Evolutionary conservation across 2,329 filamentous ascomycete genomes (phyloP).

Genomic region (Trichoderma afroharzianum): DNA sequence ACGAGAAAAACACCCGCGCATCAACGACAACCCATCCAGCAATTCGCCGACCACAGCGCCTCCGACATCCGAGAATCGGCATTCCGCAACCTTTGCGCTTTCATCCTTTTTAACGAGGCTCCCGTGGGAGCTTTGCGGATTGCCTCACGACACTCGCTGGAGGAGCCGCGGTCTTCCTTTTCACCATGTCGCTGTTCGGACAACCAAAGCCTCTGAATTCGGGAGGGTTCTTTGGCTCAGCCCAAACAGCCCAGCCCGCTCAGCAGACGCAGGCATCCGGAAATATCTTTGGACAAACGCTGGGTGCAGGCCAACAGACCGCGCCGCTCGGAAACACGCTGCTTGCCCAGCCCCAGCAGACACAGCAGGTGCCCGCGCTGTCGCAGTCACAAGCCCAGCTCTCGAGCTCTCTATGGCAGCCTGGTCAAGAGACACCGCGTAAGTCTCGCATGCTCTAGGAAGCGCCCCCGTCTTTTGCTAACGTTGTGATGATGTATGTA

Average conservation of each 20-base stretch:
- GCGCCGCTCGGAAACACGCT: conserved; percentile 29
- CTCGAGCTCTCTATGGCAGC: conserved; percentile 51
- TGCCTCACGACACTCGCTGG: conserved; percentile 10
- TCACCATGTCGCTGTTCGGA: conserved; percentile 39
- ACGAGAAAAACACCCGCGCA: conserved; percentile 1
- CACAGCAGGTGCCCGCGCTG: conserved; percentile 41
- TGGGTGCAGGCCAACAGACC: conserved; percentile 37
- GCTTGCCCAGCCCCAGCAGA: conserved; percentile 37
- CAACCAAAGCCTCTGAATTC: conserved; percentile 35
- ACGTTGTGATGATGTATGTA: conserved; percentile 19
- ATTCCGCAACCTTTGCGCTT: neutral
- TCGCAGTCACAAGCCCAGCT: conserved; percentile 46
- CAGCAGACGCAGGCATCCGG: conserved; percentile 25
- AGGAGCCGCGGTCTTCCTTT: neutral
- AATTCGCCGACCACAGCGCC: neutral
- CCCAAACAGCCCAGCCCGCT: conserved; percentile 33
- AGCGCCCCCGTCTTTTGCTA: neutral
- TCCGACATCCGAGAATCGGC: neutral
- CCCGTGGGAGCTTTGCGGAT: conserved; percentile 16
- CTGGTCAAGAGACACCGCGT: conserved; percentile 49
- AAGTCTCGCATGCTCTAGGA: conserved; percentile 23
- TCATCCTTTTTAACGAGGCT: neutral
- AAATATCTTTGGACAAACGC: conserved; percentile 31
- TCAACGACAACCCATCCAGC: neutral
- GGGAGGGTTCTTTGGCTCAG: conserved; percentile 37